Percentiles rank a stretch among this genome's conserved stretches.
Conservation (phyloP, 1,284 basidiomycete species). For the Trametes hirsuta region DNA sequence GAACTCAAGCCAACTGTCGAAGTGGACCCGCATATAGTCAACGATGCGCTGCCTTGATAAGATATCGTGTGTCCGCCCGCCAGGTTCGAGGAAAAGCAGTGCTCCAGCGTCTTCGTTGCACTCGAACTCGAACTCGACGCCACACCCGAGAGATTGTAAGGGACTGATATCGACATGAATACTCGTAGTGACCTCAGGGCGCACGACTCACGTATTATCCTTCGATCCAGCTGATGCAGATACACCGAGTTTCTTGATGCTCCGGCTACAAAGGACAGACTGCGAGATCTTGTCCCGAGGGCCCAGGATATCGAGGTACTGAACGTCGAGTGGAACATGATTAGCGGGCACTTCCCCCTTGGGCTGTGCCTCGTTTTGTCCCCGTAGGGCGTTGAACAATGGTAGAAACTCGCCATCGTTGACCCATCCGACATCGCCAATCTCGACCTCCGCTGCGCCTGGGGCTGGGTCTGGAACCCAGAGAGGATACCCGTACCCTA, state of each 20-base stretch:
- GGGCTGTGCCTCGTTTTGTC: not conserved
- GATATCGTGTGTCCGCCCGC: slow-evolving; percentile 1
- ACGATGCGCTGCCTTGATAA: not conserved
- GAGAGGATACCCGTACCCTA: slow-evolving; percentile 6
- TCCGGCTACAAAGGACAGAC: slow-evolving; percentile 2
- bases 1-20: slow-evolving; percentile 8
- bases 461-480: slow-evolving; percentile 5
- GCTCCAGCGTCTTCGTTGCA: slow-evolving; percentile 9
- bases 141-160: not conserved
- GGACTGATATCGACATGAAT: too few species aligned
- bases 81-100: slow-evolving; percentile 15
- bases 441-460: not conserved
- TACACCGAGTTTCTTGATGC: not conserved
- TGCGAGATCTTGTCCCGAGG: slow-evolving; percentile 3
- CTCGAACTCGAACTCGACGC: not conserved
- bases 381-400: slow-evolving; percentile 21
- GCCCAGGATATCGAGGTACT: not conserved
- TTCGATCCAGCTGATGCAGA: not conserved
- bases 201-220: too few species aligned
- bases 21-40: slow-evolving; percentile 8
- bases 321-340: not conserved
- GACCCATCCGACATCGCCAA: not conserved
- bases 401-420: slow-evolving; percentile 18
- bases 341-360: not conserved
- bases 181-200: too few species aligned